Evolutionary conservation across 1,284 basidiomycete species (phyloP).

Genomic region (Sanguinoderma infundibulare): DNA sequence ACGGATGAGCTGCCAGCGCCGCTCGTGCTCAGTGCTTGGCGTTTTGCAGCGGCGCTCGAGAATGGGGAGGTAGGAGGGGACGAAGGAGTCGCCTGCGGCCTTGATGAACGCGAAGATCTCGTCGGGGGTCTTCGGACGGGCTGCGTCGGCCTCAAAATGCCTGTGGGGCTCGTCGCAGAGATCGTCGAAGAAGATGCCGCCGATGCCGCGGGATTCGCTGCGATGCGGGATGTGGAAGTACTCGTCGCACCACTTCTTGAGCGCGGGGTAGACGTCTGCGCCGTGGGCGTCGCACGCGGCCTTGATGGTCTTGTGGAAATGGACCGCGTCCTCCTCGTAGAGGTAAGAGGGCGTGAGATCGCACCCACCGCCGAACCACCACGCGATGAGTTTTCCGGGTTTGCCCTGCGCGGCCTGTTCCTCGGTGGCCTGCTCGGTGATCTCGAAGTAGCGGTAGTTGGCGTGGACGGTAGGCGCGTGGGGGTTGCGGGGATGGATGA

Average conservation of each 20-base stretch:
- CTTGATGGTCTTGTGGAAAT: slow-evolving; percentile 88
- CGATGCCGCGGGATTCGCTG: slow-evolving; percentile 88
- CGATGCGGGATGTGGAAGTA: slow-evolving; percentile 97
- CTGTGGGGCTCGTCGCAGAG: slow-evolving; percentile 65
- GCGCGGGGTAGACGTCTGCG: slow-evolving; percentile 71
- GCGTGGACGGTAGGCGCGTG: slow-evolving; percentile 92
- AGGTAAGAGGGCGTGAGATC: slow-evolving; percentile 96
- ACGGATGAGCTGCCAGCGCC: slow-evolving; percentile 90
- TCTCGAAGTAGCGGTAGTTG: slow-evolving; percentile 98
- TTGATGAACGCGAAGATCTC: slow-evolving; percentile 82
- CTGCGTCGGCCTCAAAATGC: slow-evolving; percentile 52
- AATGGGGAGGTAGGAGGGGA: slow-evolving; percentile 91
- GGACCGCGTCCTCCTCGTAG: slow-evolving; percentile 83
- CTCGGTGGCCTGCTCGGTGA: slow-evolving; percentile 56
- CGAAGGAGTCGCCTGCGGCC: slow-evolving; percentile 75
- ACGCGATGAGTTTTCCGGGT: slow-evolving; percentile 67
- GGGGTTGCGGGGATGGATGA: slow-evolving; percentile 94
- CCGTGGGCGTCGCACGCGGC: slow-evolving; percentile 80
- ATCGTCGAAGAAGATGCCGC: slow-evolving; percentile 98
- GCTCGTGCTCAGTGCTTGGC: slow-evolving; percentile 65
- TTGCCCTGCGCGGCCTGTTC: slow-evolving; percentile 39
- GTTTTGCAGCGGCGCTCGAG: slow-evolving; percentile 60
- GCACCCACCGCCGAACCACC: slow-evolving; percentile 99
- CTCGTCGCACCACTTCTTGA: slow-evolving; percentile 98
- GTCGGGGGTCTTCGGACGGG: slow-evolving; percentile 56